Evolutionary conservation across 2,329 filamentous ascomycete species (phyloP).

Genomic region (Colletotrichum siamense): DNA sequence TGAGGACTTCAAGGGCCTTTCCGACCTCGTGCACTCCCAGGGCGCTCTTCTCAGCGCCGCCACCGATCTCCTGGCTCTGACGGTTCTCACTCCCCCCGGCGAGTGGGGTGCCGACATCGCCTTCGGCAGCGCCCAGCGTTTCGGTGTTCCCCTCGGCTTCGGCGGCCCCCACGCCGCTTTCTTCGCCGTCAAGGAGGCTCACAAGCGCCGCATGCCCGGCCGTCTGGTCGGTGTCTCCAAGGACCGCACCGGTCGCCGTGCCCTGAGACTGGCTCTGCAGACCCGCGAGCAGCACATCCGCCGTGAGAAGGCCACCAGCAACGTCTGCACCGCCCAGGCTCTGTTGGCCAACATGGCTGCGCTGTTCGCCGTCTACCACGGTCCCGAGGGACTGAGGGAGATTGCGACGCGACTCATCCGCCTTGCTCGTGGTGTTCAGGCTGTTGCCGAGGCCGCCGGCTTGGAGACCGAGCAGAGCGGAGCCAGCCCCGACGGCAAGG

Average conservation of each 20-base stretch:
- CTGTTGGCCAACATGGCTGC: conserved; percentile 95
- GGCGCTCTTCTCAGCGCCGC: conserved; percentile 85
- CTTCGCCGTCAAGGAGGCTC: conserved; percentile 88
- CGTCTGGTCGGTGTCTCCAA: conserved; percentile 91
- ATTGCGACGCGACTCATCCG: conserved; percentile 82
- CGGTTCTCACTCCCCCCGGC: conserved; percentile 84
- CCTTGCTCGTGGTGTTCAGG: conserved; percentile 72
- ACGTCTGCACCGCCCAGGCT: conserved; percentile 95
- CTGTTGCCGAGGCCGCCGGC: conserved; percentile 66
- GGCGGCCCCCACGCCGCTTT: conserved; percentile 97
- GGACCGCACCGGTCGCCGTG: conserved; percentile 82
- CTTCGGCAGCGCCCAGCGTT: conserved; percentile 89
- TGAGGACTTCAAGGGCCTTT: conserved; percentile 75
- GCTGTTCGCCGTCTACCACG: conserved; percentile 94
- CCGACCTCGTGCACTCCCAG: conserved; percentile 77
- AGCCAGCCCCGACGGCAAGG: conserved; percentile 59
- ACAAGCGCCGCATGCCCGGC: conserved; percentile 94
- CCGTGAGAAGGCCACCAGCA: conserved; percentile 95
- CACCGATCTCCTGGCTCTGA: conserved; percentile 88
- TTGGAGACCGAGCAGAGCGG: conserved; percentile 66
- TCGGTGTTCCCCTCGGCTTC: conserved; percentile 90
- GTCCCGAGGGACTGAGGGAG: conserved; percentile 79
- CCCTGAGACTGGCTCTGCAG: conserved; percentile 85
- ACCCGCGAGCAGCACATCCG: conserved; percentile 96
- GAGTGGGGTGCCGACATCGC: conserved; percentile 96